A percentile compares a stretch with the other conserved stretches of the same genome.
Evolutionary conservation across 2,329 filamentous ascomycete genomes (phyloP).

Genomic region (Diaporthe nobilis): DNA sequence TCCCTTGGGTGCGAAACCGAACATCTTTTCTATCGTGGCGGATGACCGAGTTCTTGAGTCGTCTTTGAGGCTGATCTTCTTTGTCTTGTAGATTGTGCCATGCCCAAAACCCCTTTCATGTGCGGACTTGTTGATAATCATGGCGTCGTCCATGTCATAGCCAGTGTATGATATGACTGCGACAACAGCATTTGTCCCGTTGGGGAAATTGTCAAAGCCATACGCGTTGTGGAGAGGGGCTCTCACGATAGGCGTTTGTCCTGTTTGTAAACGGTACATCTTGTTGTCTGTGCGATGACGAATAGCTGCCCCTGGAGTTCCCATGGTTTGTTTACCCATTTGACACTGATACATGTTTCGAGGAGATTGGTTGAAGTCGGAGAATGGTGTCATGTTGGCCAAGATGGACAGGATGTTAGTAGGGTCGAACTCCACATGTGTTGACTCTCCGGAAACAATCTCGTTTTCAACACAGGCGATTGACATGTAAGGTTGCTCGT

Average conservation of each 20-base stretch:
- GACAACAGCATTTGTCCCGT: constrained; percentile 94
- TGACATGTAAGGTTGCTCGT: constrained; percentile 98
- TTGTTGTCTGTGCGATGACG: constrained; percentile 97
- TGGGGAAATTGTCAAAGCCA: constrained; percentile 97
- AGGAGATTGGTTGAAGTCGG: constrained; percentile 98
- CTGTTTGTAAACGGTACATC: constrained; percentile 92
- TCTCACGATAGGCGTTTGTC: constrained; percentile 94
- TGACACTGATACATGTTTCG: constrained; percentile 99
- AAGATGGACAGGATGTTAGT: constrained; percentile 98
- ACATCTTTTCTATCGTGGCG: constrained; percentile 83
- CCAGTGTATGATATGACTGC: constrained; percentile 99
- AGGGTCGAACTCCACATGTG: constrained; percentile 93
- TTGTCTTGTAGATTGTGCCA: constrained; percentile 98
- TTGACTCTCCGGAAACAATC: constrained; percentile 88
- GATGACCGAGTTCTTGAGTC: constrained; percentile 77
- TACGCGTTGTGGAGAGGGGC: constrained; percentile 96
- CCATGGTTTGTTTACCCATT: constrained; percentile 99
- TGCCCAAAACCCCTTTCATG: constrained; percentile 97
- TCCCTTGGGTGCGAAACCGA: constrained; percentile 88
- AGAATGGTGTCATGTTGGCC: constrained; percentile 99
- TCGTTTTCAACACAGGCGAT: constrained; percentile 94
- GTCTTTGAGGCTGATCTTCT: constrained; percentile 89
- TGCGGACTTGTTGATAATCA: constrained; percentile 98
- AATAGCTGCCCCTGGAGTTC: constrained; percentile 89
- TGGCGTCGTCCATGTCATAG: constrained; percentile 99